phyloP scores from a whole-genome alignment of 106 monocot genomes.

The Agapanthus africanus region DNA sequence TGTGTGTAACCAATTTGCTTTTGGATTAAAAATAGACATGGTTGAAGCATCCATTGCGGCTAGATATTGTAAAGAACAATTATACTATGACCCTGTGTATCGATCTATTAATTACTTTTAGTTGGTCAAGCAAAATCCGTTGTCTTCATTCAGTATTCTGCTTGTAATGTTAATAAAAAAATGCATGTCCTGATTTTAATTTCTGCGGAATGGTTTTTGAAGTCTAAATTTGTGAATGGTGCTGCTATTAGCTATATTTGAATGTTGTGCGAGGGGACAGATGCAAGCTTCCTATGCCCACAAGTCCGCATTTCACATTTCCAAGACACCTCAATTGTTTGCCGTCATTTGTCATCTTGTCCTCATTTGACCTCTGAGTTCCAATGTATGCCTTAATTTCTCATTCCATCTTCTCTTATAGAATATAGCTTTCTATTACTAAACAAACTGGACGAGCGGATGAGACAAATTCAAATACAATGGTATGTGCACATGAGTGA shows the following conservation, averaged over 20 bases:
- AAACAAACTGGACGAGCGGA: neutral
- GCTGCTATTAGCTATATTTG: neutral
- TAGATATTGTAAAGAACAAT: too few species aligned
- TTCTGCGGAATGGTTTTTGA: neutral
- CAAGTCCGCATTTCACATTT: neutral
- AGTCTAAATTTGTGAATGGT: neutral
- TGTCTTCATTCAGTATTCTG: neutral
- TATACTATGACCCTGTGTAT: neutral
- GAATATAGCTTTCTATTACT: neutral
- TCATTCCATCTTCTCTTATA: neutral
- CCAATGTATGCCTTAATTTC: neutral
- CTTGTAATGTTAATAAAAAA: neutral
- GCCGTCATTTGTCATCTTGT: neutral
- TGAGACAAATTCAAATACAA: neutral
- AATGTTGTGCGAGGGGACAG: neutral
- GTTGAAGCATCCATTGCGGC: neutral
- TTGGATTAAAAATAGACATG: neutral
- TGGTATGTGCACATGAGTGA: neutral
- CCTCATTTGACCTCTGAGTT: neutral
- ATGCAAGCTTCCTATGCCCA: neutral
- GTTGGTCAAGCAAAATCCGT: neutral
- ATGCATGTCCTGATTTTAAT: neutral
- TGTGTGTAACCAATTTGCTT: too few species aligned
- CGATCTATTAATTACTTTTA: neutral
- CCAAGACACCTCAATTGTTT: neutral